A percentile compares a stretch with the other conserved stretches of the same genome.
Conservation (phyloP, 1,284 basidiomycete genomes). For the Xanthoconium separans region DNA sequence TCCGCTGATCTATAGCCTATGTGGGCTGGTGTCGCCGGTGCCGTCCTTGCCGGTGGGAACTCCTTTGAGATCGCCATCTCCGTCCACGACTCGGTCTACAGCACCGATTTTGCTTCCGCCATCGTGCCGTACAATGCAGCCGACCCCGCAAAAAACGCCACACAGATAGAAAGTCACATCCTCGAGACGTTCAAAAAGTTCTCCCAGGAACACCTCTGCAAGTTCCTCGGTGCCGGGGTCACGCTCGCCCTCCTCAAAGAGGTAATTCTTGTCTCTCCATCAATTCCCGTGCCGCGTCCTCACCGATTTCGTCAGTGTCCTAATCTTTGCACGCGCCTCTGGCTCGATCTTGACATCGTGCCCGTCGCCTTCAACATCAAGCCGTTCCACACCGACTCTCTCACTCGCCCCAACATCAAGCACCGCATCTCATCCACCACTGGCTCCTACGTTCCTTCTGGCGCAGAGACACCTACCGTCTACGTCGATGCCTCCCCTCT, state of each 20-base stretch:
- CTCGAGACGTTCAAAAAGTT: constrained; percentile 64
- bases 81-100: constrained; percentile 79
- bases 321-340: constrained; percentile 74
- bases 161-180: constrained; percentile 61
- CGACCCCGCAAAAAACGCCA: constrained; percentile 49
- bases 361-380: constrained; percentile 84
- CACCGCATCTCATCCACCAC: constrained; percentile 76
- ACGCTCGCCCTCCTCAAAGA: constrained; percentile 49
- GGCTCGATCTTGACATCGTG: constrained; percentile 75
- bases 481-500: constrained; percentile 54
- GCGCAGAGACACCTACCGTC: constrained; percentile 69
- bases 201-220: constrained; percentile 71
- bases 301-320: constrained; percentile 47
- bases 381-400: constrained; percentile 72
- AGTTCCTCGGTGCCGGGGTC: constrained; percentile 71
- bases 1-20: constrained; percentile 54
- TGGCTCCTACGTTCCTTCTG: constrained; percentile 71
- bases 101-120: constrained; percentile 66
- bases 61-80: constrained; percentile 71
- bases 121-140: constrained; percentile 49
- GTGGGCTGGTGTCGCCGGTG: constrained; percentile 78
- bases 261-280: constrained; percentile 34
- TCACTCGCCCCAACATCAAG: constrained; percentile 72
- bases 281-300: constrained; percentile 2
- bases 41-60: constrained; percentile 53